phyloP scores from a whole-genome alignment of 305 asterid genomes.

The Fraxinus albicans region DNA sequence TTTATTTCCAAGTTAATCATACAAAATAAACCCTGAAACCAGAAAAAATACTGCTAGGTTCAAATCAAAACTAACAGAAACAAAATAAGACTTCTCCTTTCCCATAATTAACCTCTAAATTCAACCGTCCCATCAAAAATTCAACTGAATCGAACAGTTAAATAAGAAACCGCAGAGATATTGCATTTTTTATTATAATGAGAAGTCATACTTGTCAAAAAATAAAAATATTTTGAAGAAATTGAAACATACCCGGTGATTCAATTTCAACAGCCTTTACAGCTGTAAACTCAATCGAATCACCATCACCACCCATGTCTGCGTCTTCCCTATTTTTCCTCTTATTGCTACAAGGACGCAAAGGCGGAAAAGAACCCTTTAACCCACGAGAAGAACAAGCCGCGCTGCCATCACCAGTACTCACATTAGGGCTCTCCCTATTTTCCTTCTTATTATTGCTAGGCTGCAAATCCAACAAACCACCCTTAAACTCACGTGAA shows the following conservation, averaged over 20 bases:
- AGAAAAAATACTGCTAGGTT: neutral
- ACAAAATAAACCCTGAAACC: neutral
- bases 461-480: neutral
- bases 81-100: neutral
- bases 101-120: neutral
- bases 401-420: conserved; percentile 15
- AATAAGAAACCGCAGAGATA: neutral
- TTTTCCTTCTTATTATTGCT: conserved; percentile 12
- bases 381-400: conserved; percentile 22
- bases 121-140: neutral
- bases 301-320: conserved; percentile 24
- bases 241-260: conserved; percentile 39
- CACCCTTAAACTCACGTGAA: conserved; percentile 20
- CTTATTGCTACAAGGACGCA: conserved; percentile 48
- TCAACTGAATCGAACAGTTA: neutral
- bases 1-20: neutral
- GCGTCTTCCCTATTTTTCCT: conserved; percentile 51
- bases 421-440: conserved; percentile 12
- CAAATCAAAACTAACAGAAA: neutral
- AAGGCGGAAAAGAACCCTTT: conserved; percentile 16
- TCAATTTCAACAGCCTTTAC: conserved; percentile 31
- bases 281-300: conserved; percentile 33
- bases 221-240: neutral
- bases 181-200: neutral
- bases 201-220: neutral